Base-by-base conservation (phyloP, 2,329 filamentous ascomycete species). In the Decorospora gaudefroyi region DNA sequence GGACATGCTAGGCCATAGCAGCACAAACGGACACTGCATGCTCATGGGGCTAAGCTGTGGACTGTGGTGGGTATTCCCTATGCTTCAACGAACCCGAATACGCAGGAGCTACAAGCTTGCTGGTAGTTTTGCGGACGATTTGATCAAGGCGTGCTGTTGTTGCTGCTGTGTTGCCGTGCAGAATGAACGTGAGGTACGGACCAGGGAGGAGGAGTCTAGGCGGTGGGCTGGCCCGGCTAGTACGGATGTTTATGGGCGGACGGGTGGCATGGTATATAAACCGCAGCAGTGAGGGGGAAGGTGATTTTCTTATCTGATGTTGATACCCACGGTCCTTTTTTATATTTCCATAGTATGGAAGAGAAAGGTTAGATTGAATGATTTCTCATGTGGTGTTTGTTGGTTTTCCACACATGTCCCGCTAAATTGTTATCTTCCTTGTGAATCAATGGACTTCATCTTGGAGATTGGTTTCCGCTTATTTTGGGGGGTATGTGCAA, bases 131-230 rank as follows among this genome's bases (percentile, higher is more conserved):
- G 51, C 49, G 0, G 49, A 61, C 4, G 75, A 78, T 51, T 43
- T 68, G 11, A 42, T 68, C 0, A 58, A 61, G 15, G 59, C 64
- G 1, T 69, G 64, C 17, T 76, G 71, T 46, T 77, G 74, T 51
- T 68, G 66, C 9, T 68, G 67, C 33, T 76, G 74, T 43, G 62
- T 67, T 7, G 60, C 68, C 1, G 69, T 76, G 38, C 72, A 75
- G 53, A 72, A 72, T 48, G 75, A 77, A 57, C 62, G 72, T 22
- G 75, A 78, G 52, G 61, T 78, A 4, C 63, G 64, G 35, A 62
- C 61, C 8, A 61, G 75, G 38, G 74, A 77, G 55, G 72, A 81
- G 49, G 61, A 51, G 21, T 53, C 50, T 29, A 62, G 67, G 42
- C 47, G 64, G 21, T 70, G 60, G 61, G 70, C 70, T 1, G 71